A percentile compares a stretch with the other conserved stretches of the same genome.
Conservation (phyloP, 1,284 basidiomycete genomes). For the Pascua sp. region DNA sequence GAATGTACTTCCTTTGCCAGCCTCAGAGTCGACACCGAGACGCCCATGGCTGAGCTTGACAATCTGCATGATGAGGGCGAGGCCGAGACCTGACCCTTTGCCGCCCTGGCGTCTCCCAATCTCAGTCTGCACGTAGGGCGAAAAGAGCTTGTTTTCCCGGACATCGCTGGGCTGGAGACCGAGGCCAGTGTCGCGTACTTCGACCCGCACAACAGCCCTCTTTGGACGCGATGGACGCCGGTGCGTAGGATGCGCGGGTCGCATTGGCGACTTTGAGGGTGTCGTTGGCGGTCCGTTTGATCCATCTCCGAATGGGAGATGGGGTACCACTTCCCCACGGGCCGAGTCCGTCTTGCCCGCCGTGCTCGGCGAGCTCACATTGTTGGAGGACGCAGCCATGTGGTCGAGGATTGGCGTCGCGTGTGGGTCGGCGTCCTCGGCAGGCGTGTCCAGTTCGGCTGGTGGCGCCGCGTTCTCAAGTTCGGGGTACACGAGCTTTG, state of each 20-base stretch:
- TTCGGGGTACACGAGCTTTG: conserved; percentile 42
- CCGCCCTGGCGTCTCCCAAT: conserved; percentile 74
- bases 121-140: conserved; percentile 51
- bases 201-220: conserved; percentile 63
- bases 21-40: conserved; percentile 57
- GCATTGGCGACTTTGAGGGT: not conserved
- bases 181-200: conserved; percentile 74
- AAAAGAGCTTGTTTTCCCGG: conserved; percentile 53
- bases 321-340: too few species aligned
- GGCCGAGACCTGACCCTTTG: conserved; percentile 81
- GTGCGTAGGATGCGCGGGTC: not conserved
- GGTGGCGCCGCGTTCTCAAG: not conserved
- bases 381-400: too few species aligned
- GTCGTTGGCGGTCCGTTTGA: not conserved
- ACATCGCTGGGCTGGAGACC: conserved; percentile 71
- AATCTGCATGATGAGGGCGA: conserved; percentile 84
- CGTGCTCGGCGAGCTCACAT: too few species aligned
- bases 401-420: too few species aligned
- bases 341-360: too few species aligned
- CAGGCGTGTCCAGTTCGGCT: not conserved
- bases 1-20: conserved; percentile 45
- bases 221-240: not conserved
- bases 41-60: conserved; percentile 77
- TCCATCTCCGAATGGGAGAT: too few species aligned
- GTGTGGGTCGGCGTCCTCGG: not conserved